Evolutionary conservation across 2,329 filamentous ascomycete species (phyloP).

Genomic region (Magnaporthiopsis poae): DNA sequence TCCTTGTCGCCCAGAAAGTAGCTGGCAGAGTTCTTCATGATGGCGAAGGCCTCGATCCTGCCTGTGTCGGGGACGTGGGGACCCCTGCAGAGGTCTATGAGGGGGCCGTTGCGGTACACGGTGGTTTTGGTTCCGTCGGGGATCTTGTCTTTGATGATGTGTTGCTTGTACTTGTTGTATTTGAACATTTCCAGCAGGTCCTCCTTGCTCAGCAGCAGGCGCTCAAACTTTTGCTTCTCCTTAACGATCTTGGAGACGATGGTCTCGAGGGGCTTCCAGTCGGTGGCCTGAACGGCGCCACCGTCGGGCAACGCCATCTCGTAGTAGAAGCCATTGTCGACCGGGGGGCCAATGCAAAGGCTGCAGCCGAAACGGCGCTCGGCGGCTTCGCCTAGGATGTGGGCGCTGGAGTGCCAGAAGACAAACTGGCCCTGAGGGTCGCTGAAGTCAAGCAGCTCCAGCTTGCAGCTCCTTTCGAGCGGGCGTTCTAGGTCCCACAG

Average conservation of each 20-base stretch:
- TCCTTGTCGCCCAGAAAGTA: conserved; percentile 91
- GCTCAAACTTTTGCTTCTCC: conserved; percentile 91
- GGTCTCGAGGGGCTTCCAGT: conserved; percentile 77
- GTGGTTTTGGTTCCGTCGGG: conserved; percentile 82
- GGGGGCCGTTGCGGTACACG: conserved; percentile 83
- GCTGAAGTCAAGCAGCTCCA: conserved; percentile 76
- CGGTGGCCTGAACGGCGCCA: conserved; percentile 58
- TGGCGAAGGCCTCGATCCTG: conserved; percentile 86
- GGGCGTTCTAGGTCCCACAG: conserved; percentile 91
- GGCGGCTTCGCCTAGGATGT: conserved; percentile 88
- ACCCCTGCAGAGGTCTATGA: conserved; percentile 91
- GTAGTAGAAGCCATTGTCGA: conserved; percentile 90
- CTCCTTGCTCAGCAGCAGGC: conserved; percentile 78
- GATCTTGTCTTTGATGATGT: conserved; percentile 92
- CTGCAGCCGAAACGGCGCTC: conserved; percentile 85
- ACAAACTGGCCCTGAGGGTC: conserved; percentile 72
- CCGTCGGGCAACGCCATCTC: conserved; percentile 79
- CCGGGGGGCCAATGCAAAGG: conserved; percentile 86
- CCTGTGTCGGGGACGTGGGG: conserved; percentile 91
- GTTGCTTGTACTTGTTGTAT: conserved; percentile 97
- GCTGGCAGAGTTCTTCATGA: conserved; percentile 60
- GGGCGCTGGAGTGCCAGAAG: conserved; percentile 95
- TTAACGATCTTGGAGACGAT: conserved; percentile 79
- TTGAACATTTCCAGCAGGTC: conserved; percentile 91
- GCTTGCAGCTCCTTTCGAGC: conserved; percentile 74